These are phyloP conservation scores for Lyophyllum shimeji DNA, from an alignment of 768 basidiomycete genomes.

Conservation along the genomic window DNA sequence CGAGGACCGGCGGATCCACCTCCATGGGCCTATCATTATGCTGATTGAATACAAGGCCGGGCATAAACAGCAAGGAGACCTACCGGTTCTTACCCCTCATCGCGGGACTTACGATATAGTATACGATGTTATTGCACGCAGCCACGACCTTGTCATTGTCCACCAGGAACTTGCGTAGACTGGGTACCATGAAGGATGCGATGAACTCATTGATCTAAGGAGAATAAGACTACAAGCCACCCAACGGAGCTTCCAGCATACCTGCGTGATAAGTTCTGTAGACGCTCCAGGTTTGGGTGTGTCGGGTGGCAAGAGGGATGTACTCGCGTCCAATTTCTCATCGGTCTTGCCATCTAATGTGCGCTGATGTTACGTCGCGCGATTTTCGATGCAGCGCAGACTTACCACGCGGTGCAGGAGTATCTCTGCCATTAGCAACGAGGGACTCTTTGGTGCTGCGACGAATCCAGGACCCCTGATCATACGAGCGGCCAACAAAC, in stretches of 20 bases:
- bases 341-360: constrained; percentile 46
- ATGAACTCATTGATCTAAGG: constrained; percentile 73
- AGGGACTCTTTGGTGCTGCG: constrained; percentile 64
- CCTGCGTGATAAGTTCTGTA: constrained; percentile 48
- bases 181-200: constrained; percentile 66
- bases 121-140: constrained; percentile 81
- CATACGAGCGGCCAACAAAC: constrained; percentile 70
- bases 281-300: constrained; percentile 32
- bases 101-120: constrained; percentile 79
- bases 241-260: constrained; percentile 19
- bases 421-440: constrained; percentile 66
- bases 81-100: constrained; percentile 79
- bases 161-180: constrained; percentile 72
- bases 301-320: constrained; percentile 36
- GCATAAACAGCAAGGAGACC: constrained; percentile 9
- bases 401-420: constrained; percentile 53
- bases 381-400: not conserved
- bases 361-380: not conserved
- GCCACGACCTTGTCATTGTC: constrained; percentile 82
- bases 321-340: constrained; percentile 56
- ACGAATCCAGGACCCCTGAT: constrained; percentile 80
- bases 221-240: constrained; percentile 4
- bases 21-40: constrained; percentile 64
- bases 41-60: constrained; percentile 9
- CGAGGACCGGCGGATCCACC: constrained; percentile 63